Percentiles rank a stretch among this genome's conserved stretches.
phyloP scores from a whole-genome alignment of 176 grass and related monocot species.

The Rhipidocladum racemiflorum region DNA sequence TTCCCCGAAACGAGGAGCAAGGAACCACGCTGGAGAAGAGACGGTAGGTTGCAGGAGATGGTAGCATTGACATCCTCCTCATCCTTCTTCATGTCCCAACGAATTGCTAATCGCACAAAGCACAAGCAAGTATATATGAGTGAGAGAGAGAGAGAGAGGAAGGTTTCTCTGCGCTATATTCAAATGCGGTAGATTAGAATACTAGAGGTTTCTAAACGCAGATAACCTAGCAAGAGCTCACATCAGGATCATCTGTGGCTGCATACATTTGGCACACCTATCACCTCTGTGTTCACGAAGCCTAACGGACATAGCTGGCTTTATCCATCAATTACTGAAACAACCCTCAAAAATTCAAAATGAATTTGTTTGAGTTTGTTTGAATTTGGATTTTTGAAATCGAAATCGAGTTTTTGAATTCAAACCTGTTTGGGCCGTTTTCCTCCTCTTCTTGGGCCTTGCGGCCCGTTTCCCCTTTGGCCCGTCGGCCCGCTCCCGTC shows the following conservation, averaged over 20 bases:
- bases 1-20: not conserved
- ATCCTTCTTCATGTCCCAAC: slow-evolving; percentile 34
- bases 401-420: too few species aligned
- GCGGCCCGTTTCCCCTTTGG: too few species aligned
- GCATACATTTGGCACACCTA: not conserved
- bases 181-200: slow-evolving; percentile 33
- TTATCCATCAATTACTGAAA: not conserved
- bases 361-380: too few species aligned
- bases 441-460: too few species aligned
- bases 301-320: not conserved
- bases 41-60: slow-evolving; percentile 16
- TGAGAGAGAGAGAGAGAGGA: not conserved
- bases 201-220: slow-evolving; percentile 44
- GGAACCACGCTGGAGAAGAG: not conserved
- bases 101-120: slow-evolving; percentile 14
- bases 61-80: slow-evolving; percentile 39
- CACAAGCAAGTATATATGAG: slow-evolving; percentile 18
- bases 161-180: slow-evolving; percentile 37
- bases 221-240: slow-evolving; percentile 22
- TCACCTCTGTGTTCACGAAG: not conserved
- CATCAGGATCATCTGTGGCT: slow-evolving; percentile 36
- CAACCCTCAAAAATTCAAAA: too few species aligned
- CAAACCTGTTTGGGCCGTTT: too few species aligned
- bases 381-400: too few species aligned
- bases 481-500: too few species aligned